Base-by-base conservation (phyloP, 768 basidiomycete genomes). In the Austroboletus festivus region DNA sequence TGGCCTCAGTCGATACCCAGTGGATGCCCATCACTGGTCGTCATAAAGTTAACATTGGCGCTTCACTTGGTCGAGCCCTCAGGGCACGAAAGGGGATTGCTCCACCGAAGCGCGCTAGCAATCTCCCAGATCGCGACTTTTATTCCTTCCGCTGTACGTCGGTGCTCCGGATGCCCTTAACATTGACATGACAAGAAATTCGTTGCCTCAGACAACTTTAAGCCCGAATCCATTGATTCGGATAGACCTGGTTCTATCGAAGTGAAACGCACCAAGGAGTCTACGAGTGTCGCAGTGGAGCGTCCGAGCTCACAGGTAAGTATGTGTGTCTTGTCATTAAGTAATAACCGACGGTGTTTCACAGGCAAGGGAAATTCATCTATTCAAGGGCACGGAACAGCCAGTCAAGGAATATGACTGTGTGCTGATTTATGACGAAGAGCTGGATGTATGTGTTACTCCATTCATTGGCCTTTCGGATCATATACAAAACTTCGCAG, bases 371-470 rank as follows among this genome's bases (percentile, higher is more conserved):
- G 81, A 85, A 49, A 74, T 62, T 12, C 74, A 81, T 56, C 57
- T 77, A 31, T 89, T 82, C 58, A 69, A 66, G 33, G 88, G 87
- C 3, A 57, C 60, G 8, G 86, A 86, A 58, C 70, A 70, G 15
- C 65, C 77, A 2, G 76, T 83, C 7, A 85, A 81, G 60, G 85
- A 89, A 39, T 74, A 75, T 56, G 86, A 89, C 43, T 92, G 89
- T 54, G 79, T 90, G 7, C 72, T 92, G 34, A 84, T 91, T 38
- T 91, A 83, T 57, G 88, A 92, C 61, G 86, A 87, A 59, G 84
- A 81, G 46, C 72, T 78, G 41, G 80, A 80, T 54, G 88, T 86
- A 61, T 62, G 80, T 70, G 19, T 33, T 37, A 39, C 34, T 31
- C 31, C 37, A 42, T 37, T 42, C 30, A 18, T 13, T 30, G 48